Conservation (phyloP, 257 asterid species). For the Fraxinus excelsior region DNA sequence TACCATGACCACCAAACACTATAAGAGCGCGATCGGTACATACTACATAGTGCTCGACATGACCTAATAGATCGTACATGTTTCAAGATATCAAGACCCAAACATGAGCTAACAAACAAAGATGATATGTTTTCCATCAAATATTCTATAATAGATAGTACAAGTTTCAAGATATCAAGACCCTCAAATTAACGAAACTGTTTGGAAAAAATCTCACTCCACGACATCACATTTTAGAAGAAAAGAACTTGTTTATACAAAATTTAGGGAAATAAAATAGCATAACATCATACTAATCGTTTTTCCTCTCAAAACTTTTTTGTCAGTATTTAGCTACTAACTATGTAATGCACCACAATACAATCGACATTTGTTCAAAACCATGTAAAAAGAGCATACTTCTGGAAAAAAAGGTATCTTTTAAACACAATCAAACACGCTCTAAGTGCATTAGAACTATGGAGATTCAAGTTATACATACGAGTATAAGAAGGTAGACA, state of each 20-base stretch:
- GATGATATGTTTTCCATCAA: neutral
- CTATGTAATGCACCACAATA: neutral
- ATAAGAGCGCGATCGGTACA: neutral
- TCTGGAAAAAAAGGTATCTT: neutral
- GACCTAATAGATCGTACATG: neutral
- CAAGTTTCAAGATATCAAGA: neutral
- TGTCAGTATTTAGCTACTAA: neutral
- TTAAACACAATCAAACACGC: neutral
- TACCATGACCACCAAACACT: no score
- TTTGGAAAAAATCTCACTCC: neutral
- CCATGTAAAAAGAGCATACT: neutral
- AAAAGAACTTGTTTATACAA: neutral
- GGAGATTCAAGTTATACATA: neutral
- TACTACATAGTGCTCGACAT: no score
- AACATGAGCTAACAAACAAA: neutral
- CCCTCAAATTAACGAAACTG: no score
- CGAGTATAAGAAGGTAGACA: neutral
- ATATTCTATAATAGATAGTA: no score
- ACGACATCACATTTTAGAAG: neutral
- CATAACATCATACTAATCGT: neutral
- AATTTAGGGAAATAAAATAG: neutral
- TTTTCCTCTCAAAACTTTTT: neutral
- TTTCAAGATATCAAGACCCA: neutral
- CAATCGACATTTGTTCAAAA: neutral
- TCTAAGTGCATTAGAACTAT: neutral